Evolutionary conservation across 106 monocot species (phyloP), one percentile per base, ranked within the genome.

Genomic region (Amphibolis antarctica): DNA sequence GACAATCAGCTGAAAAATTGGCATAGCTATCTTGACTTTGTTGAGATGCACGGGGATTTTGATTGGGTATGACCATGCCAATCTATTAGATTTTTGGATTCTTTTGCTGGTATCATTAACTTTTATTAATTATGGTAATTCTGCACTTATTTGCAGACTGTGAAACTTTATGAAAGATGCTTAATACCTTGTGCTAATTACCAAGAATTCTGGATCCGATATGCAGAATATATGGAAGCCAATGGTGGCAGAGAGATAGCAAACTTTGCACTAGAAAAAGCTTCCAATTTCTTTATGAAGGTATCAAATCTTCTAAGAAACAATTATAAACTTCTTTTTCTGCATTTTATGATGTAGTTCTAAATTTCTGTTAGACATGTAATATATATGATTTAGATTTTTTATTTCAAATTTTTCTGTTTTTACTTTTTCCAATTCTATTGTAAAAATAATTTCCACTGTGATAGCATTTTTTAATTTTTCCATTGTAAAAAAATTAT

Each of bases 141-240:
- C 48, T 20, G 18, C 78, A 82, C 74, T 20, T 70, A 43, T 64
- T 85, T 63, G 53, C 81, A 98, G 96, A 72, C 75, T 28, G 84
- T 98, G 60, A 98, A 98, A 77, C 86, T 98, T 78, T 98, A 98
- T 66, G 96, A 98, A 71, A 86, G 96, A 75, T 98, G 96, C 76
- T 87, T 98, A 67, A 83, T 98, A 75, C 78, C 96, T 80, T 98
- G 96, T 82, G 96, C 96, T 71, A 90, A 78, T 80, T 98, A 98
- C 76, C 72, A 80, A 53, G 96, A 98, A 43, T 98, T 98, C 69
- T 98, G 96, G 96, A 80, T 98, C 42, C 89, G 87, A 42, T 98
- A 98, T 73, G 79, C 84, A 46, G 90, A 98, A 65, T 80, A 74
- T 79, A 78, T 83, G 61, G 78, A 90, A 78, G 73, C 76, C 52